These are phyloP conservation scores for Phytophthora pinifolia DNA, from an alignment of 352 stramenopile species.

Conservation along the genomic window DNA sequence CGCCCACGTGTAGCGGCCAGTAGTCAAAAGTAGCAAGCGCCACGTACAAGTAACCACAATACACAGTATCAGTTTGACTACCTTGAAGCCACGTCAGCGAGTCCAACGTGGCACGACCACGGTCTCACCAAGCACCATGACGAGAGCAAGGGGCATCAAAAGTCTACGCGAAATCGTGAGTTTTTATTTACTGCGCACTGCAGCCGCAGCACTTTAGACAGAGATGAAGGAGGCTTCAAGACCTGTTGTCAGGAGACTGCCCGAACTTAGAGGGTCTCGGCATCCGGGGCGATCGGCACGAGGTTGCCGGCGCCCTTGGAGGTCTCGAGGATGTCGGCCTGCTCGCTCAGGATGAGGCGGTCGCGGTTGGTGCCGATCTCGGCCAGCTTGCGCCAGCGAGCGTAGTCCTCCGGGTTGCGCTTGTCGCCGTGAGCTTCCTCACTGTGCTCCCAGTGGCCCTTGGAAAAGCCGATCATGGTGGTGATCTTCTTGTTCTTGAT, in stretches of 20 bases:
- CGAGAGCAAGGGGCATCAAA: not conserved
- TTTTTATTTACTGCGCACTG: slow-evolving; percentile 30
- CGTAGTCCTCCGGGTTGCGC: slow-evolving; percentile 55
- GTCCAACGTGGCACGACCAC: slow-evolving; percentile 1
- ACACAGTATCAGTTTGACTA: slow-evolving; percentile 28
- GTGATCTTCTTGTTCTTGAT: slow-evolving; percentile 52
- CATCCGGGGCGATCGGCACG: slow-evolving; percentile 45
- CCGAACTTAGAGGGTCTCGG: slow-evolving; percentile 40
- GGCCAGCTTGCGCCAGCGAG: slow-evolving; percentile 52
- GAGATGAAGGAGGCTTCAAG: slow-evolving; percentile 11
- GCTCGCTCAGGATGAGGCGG: slow-evolving; percentile 52
- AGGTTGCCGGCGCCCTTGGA: slow-evolving; percentile 43
- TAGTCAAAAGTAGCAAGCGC: slow-evolving; percentile 23
- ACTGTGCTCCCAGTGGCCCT: slow-evolving; percentile 57
- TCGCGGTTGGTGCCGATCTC: slow-evolving; percentile 48
- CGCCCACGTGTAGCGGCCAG: slow-evolving; percentile 10
- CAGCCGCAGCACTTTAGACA: slow-evolving; percentile 18
- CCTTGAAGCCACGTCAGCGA: slow-evolving; percentile 21
- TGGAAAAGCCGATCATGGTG: slow-evolving; percentile 57
- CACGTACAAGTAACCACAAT: slow-evolving; percentile 29
- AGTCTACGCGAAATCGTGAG: slow-evolving; percentile 21
- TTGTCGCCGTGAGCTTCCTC: slow-evolving; percentile 53
- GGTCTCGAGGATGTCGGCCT: slow-evolving; percentile 49
- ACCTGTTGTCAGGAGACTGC: not conserved
- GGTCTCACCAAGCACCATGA: slow-evolving; percentile 12